Conservation (phyloP, 176 grass and related monocot genomes). For the Guadua angustifolia region DNA sequence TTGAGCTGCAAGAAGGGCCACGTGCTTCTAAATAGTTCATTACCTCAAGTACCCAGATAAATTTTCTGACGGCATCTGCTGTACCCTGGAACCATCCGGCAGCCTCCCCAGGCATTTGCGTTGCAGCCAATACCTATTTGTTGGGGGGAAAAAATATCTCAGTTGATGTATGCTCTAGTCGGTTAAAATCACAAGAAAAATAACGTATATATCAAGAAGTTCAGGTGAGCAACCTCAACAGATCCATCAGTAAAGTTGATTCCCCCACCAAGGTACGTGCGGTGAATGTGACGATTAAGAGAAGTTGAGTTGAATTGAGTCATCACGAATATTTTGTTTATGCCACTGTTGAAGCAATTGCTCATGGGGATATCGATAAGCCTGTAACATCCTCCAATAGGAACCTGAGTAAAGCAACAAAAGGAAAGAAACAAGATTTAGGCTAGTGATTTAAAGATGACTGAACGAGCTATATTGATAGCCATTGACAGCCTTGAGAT, state of each 20-base stretch:
- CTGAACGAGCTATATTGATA: slow-evolving; percentile 14
- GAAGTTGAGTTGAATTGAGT: slow-evolving; percentile 81
- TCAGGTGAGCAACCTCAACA: slow-evolving; percentile 61
- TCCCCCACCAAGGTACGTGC: slow-evolving; percentile 66
- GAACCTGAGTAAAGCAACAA: slow-evolving; percentile 57
- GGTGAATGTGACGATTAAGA: slow-evolving; percentile 70
- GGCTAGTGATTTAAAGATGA: slow-evolving; percentile 26
- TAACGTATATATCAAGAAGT: neutral
- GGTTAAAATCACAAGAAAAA: neutral
- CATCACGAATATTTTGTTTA: slow-evolving; percentile 83
- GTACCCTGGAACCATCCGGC: slow-evolving; percentile 73
- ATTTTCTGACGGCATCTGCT: slow-evolving; percentile 74
- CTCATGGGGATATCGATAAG: slow-evolving; percentile 78
- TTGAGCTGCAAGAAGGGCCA: slow-evolving; percentile 12
- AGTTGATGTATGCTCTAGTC: neutral
- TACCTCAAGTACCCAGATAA: slow-evolving; percentile 77
- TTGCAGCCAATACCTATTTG: slow-evolving; percentile 75
- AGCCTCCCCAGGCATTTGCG: slow-evolving; percentile 67
- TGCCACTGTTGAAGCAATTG: slow-evolving; percentile 82
- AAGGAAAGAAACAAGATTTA: slow-evolving; percentile 36
- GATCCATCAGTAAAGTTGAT: slow-evolving; percentile 72
- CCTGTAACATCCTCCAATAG: slow-evolving; percentile 79
- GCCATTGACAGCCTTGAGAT: slow-evolving; percentile 37
- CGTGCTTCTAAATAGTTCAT: slow-evolving; percentile 29
- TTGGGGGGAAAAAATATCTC: slow-evolving; percentile 3